These are phyloP conservation scores for Cyberlindnera veronae DNA, from an alignment of 805 yeast species.

Conservation along the genomic window DNA sequence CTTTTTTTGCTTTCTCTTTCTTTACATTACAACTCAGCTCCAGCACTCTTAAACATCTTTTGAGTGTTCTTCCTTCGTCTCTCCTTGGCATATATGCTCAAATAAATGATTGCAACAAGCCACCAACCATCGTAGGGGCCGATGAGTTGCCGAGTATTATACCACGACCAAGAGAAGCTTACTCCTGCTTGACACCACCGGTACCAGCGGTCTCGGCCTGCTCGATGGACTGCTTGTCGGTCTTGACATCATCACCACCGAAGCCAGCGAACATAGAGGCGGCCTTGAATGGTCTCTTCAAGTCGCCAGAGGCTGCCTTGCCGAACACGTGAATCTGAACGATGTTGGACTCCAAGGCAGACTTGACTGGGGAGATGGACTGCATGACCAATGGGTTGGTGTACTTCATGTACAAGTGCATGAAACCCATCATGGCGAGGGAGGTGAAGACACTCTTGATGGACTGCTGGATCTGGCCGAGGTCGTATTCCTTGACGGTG, in stretches of 20 bases:
- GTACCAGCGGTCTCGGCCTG: constrained; percentile 81
- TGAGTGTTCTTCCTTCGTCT: too few species aligned
- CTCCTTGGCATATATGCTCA: too few species aligned
- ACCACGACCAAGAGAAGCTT: too few species aligned
- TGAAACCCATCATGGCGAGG: constrained; percentile 95
- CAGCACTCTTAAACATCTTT: too few species aligned
- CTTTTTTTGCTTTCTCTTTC: too few species aligned
- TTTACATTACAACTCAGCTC: too few species aligned
- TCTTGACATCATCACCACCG: constrained; percentile 52
- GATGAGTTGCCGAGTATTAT: too few species aligned
- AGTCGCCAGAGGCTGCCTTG: constrained; percentile 78
- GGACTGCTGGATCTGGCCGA: constrained; percentile 75
- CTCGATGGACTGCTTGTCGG: constrained; percentile 84
- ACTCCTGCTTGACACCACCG: constrained; percentile 67
- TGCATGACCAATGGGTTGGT: constrained; percentile 97
- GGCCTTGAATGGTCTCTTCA: constrained; percentile 95
- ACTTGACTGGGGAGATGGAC: constrained; percentile 83
- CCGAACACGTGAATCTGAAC: constrained; percentile 89
- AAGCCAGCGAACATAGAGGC: constrained; percentile 69
- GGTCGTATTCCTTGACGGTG: constrained; percentile 92
- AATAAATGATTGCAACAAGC: too few species aligned
- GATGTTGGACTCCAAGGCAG: constrained; percentile 84
- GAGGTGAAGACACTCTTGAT: constrained; percentile 84
- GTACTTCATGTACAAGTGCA: constrained; percentile 96
- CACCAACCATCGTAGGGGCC: too few species aligned